Percentiles rank a stretch among this genome's conserved stretches.
phyloP scores from a whole-genome alignment of 1,139 yeast genomes.

The Martiniozyma asiatica region DNA sequence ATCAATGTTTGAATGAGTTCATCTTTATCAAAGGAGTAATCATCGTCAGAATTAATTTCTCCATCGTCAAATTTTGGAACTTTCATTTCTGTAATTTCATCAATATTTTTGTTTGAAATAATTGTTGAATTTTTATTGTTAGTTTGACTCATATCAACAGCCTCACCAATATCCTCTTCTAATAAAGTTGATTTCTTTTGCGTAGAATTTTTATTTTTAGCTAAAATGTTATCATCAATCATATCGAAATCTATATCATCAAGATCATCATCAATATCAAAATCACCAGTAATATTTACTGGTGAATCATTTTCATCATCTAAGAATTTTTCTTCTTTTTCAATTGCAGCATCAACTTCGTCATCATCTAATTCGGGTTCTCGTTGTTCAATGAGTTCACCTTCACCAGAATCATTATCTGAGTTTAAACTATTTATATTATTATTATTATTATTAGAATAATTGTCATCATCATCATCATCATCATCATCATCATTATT shows the following conservation, averaged over 20 bases:
- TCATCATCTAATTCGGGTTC: conserved; percentile 21
- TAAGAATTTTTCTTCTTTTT: conserved; percentile 18
- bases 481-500: conserved; percentile 4
- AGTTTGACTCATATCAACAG: conserved; percentile 23
- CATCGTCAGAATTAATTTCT: conserved; percentile 52
- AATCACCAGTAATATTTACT: too few species aligned
- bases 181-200: conserved; percentile 16
- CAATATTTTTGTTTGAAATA: too few species aligned
- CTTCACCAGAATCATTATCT: conserved; percentile 8
- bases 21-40: conserved; percentile 61
- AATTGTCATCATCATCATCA: conserved; percentile 5
- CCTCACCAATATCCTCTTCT: conserved; percentile 62
- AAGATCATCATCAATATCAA: conserved; percentile 37
- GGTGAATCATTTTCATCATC: conserved; percentile 10
- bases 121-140: not conserved
- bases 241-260: conserved; percentile 13
- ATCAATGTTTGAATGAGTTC: conserved; percentile 58
- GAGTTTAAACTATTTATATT: too few species aligned
- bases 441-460: too few species aligned
- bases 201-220: conserved; percentile 12
- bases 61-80: conserved; percentile 43
- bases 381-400: conserved; percentile 8
- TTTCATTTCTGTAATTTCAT: too few species aligned
- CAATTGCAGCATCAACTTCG: conserved; percentile 20
- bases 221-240: conserved; percentile 7